Percentiles rank a stretch among this genome's conserved stretches.
Evolutionary conservation across 192 early-diverging fungal genomes (phyloP).

Genomic region (Coemansia aciculifera): DNA sequence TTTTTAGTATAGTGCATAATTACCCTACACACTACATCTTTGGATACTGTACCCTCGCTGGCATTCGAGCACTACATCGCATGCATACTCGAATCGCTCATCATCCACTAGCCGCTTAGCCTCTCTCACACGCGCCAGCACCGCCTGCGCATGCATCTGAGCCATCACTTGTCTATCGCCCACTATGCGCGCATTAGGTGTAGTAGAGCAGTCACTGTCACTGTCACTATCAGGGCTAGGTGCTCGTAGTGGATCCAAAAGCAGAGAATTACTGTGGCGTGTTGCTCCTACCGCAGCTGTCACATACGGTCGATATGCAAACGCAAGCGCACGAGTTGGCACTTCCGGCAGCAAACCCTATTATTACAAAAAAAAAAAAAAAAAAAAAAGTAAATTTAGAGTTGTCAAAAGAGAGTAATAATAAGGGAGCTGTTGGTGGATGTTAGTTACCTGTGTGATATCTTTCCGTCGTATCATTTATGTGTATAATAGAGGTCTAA

Average conservation of each 20-base stretch:
- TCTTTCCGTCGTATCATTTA: conserved; percentile 45
- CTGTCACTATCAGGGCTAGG: neutral
- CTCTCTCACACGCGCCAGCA: conserved; percentile 26
- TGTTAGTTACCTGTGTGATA: conserved; percentile 17
- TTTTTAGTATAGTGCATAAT: neutral
- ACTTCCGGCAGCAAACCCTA: conserved; percentile 34
- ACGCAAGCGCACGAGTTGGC: conserved; percentile 17
- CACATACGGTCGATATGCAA: conserved; percentile 48
- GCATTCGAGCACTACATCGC: conserved; percentile 50
- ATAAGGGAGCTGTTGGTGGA: neutral
- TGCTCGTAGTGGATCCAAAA: neutral
- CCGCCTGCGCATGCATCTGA: conserved; percentile 20
- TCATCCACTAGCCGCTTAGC: conserved; percentile 43
- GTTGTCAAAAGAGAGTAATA: neutral
- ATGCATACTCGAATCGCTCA: conserved; percentile 36
- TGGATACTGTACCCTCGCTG: conserved; percentile 44
- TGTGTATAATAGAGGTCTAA: neutral
- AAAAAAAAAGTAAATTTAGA: neutral
- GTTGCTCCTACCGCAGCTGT: neutral
- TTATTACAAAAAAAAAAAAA: neutral
- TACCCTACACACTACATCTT: neutral
- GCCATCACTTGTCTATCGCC: conserved; percentile 28
- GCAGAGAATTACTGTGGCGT: neutral
- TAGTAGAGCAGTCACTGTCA: neutral
- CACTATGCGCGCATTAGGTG: neutral